Base-by-base conservation (phyloP, 2,329 filamentous ascomycete genomes). In the Aplosporella prunicola region DNA sequence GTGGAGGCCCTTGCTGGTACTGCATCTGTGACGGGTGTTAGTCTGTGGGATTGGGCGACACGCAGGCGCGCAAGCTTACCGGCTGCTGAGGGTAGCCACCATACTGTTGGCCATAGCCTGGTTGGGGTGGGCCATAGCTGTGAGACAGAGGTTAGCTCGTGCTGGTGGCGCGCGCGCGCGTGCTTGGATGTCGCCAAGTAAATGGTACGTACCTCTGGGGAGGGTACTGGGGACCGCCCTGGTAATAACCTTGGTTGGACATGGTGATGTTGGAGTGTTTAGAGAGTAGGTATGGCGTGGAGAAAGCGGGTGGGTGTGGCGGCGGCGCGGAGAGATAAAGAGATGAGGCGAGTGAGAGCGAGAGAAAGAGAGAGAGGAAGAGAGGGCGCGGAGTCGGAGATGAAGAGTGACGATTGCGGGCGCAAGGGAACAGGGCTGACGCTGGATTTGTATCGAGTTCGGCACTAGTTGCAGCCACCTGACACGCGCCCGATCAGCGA, bases 1-100 rank as follows among this genome's bases (percentile, higher is more conserved):
- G 53, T 20, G 66, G 66, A 15, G 60, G 62, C 4, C 56, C 63
- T 47, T 71, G 68, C 48, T 72, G 69, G 49, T 71, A 69, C 51
- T 67, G 58, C 62, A 64, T 66, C 51, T 62, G 42, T 26, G n/a
- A 29, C 13, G 13, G 27, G 27, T 42, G 34, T 25, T 22, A 32
- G 32, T 14, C 5, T 5, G 13, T 15, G 16, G 29, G 9, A 20
- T 9, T 22, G n/a, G 16, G 26, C 10, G 35, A n/a, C n/a, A n/a
- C n/a, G n/a, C n/a, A n/a, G n/a, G n/a, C n/a, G n/a, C n/a, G n/a
- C n/a, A n/a, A 20, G 24, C 28, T 13, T 28, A 28, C 30, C 24
- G 22, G 37, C 25, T 27, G 29, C 31, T 18, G 24, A 11, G 37
- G 36, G 29, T 34, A 28, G 15, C 30, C 31, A 14, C 31, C 29